Conservation (phyloP, 225 moss, liverwort and hornwort species). For the Polytrichum formosum region DNA sequence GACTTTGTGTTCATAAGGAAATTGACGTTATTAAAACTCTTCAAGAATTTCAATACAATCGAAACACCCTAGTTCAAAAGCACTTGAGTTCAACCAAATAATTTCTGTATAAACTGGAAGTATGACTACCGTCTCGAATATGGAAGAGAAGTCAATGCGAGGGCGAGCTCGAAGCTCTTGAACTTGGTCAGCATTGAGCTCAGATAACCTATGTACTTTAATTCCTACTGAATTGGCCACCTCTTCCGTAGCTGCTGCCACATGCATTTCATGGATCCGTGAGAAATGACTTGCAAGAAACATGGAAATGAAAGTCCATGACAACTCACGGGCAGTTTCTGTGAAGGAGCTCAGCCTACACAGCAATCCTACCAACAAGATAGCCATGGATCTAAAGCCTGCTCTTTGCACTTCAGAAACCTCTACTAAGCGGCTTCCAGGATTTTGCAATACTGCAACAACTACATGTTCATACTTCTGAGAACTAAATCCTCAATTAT, state of each 20-base stretch:
- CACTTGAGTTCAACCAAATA: no score
- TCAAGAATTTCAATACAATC: no score
- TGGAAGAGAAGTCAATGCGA: slow-evolving; percentile 87
- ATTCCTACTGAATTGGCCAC: slow-evolving; percentile 42
- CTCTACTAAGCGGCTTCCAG: no score
- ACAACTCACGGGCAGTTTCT: background rate
- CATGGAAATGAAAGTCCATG: background rate
- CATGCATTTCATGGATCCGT: background rate
- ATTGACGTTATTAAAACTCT: no score
- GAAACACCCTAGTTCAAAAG: no score
- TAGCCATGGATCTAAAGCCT: background rate
- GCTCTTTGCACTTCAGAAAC: no score
- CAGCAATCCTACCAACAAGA: background rate
- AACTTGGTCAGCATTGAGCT: slow-evolving; percentile 65
- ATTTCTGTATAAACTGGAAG: no score
- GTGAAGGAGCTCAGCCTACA: background rate
- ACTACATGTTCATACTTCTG: no score
- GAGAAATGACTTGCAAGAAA: background rate
- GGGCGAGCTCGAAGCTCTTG: slow-evolving; percentile 89
- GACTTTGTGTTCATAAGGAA: no score
- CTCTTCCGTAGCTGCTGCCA: slow-evolving; percentile 25
- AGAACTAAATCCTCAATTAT: no score
- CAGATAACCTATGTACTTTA: slow-evolving; percentile 56
- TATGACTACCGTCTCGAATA: slow-evolving; percentile 58
- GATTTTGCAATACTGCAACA: no score